phyloP scores from a whole-genome alignment of 495 filamentous ascomycete genomes.

The Baudoinia panamericana region DNA sequence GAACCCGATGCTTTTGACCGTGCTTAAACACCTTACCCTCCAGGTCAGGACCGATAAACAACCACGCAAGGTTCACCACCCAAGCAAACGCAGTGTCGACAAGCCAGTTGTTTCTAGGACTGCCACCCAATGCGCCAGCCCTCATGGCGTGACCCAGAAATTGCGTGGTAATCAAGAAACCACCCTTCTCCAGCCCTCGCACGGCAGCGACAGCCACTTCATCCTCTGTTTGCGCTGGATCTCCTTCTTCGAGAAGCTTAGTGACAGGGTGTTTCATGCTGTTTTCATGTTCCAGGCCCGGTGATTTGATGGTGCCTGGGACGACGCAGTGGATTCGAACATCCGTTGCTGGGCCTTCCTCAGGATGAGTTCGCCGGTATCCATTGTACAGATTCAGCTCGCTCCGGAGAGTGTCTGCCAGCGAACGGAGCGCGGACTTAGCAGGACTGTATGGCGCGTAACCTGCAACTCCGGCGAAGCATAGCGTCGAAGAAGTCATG shows the following conservation, averaged over 20 bases:
- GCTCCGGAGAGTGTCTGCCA: conserved; percentile 70
- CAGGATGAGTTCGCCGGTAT: conserved; percentile 39
- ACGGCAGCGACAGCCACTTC: conserved; percentile 62
- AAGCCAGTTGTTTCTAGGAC: conserved; percentile 44
- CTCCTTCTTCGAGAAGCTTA: conserved; percentile 63
- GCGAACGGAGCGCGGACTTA: conserved; percentile 71
- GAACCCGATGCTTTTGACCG: conserved; percentile 44
- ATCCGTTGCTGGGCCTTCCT: conserved; percentile 33
- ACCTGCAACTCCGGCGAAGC: conserved; percentile 66
- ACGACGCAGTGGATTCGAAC: conserved; percentile 74
- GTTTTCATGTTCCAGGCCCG: conserved; percentile 70
- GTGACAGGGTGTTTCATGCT: conserved; percentile 69
- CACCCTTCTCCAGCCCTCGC: conserved; percentile 60
- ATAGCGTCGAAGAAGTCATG: conserved; percentile 68
- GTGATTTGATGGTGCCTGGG: conserved; percentile 66
- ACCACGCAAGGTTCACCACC: conserved; percentile 44
- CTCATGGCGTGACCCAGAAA: conserved; percentile 58
- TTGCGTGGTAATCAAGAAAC: conserved; percentile 62
- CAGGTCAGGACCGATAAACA: conserved; percentile 46
- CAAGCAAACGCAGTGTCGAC: conserved; percentile 48
- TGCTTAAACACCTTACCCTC: conserved; percentile 47
- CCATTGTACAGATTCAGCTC: conserved; percentile 74
- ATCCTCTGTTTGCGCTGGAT: conserved; percentile 65
- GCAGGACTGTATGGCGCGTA: conserved; percentile 74
- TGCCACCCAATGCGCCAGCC: conserved; percentile 43